phyloP scores from a whole-genome alignment of 2,329 filamentous ascomycete genomes.

The Neoarthrinium moseri region DNA sequence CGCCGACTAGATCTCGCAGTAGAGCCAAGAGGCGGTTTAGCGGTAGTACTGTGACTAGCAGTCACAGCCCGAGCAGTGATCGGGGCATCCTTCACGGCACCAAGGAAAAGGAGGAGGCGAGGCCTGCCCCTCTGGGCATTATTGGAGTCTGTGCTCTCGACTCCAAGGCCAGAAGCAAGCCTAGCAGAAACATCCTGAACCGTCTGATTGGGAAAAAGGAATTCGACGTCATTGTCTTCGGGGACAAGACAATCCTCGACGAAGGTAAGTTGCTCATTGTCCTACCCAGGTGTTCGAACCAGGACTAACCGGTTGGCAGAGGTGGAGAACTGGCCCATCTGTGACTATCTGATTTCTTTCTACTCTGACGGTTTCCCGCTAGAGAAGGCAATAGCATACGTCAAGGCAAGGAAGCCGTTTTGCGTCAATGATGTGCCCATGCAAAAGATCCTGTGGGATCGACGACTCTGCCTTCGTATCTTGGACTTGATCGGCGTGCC shows the following conservation, averaged over 20 bases:
- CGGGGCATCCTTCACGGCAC: constrained; percentile 40
- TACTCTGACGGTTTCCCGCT: constrained; percentile 97
- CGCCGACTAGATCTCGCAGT: constrained; percentile 61
- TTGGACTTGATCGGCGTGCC: constrained; percentile 87
- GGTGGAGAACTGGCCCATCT: constrained; percentile 37
- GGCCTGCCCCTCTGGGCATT: constrained; percentile 60
- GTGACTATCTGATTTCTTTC: constrained; percentile 94
- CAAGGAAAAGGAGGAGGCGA: constrained; percentile 59
- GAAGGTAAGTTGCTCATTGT: constrained; percentile 55
- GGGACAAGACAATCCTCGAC: constrained; percentile 97
- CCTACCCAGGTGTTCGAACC: neutral
- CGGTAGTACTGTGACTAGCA: constrained; percentile 78
- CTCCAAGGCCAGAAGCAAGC: constrained; percentile 94
- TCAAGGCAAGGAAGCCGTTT: constrained; percentile 88
- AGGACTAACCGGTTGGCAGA: constrained; percentile 34
- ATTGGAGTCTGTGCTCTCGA: constrained; percentile 96
- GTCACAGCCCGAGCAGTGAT: constrained; percentile 76
- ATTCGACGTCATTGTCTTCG: constrained; percentile 96
- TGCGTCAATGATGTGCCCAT: constrained; percentile 97
- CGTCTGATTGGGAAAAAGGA: constrained; percentile 85
- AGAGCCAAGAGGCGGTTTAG: constrained; percentile 74
- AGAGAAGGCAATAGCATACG: constrained; percentile 95
- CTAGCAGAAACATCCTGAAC: constrained; percentile 93
- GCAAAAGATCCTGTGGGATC: constrained; percentile 96
- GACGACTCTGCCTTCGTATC: constrained; percentile 82